Conservation (phyloP, 805 yeast species). For the Jamesozyma jinghongensis region DNA sequence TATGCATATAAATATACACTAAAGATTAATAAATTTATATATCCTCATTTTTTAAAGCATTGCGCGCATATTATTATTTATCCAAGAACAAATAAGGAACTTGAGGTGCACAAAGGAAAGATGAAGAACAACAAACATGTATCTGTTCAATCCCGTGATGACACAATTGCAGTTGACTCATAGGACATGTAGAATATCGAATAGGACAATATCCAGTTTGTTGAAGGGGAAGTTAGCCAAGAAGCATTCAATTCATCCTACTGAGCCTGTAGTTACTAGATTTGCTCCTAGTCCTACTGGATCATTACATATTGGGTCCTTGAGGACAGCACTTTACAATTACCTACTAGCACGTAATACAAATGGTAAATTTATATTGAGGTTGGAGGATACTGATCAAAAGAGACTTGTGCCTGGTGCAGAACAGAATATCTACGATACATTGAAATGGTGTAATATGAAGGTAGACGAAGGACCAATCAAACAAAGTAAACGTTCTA, state of each 20-base stretch:
- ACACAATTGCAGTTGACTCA: too few relatives aligned
- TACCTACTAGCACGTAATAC: constrained; percentile 72
- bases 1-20: constrained; percentile 1
- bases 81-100: too few relatives aligned
- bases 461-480: constrained; percentile 77
- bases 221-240: background rate
- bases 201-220: background rate
- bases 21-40: background rate
- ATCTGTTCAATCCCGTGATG: too few relatives aligned
- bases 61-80: too few relatives aligned
- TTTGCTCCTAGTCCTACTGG: constrained; percentile 99
- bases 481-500: constrained; percentile 71
- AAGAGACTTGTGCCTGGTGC: constrained; percentile 73
- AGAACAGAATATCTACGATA: constrained; percentile 66
- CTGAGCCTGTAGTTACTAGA: constrained; percentile 65
- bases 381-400: constrained; percentile 92
- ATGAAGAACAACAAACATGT: too few relatives aligned
- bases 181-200: too few relatives aligned
- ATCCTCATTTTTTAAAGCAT: too few relatives aligned
- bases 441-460: constrained; percentile 71
- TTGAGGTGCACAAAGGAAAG: too few relatives aligned
- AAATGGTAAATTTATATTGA: constrained; percentile 66
- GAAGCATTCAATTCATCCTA: constrained; percentile 31
- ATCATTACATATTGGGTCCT: constrained; percentile 81
- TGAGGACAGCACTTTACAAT: constrained; percentile 89